Percentiles rank a stretch among this genome's conserved stretches.
Evolutionary conservation across 176 grass and related monocot genomes (phyloP).

Genomic region (Canna indica): DNA sequence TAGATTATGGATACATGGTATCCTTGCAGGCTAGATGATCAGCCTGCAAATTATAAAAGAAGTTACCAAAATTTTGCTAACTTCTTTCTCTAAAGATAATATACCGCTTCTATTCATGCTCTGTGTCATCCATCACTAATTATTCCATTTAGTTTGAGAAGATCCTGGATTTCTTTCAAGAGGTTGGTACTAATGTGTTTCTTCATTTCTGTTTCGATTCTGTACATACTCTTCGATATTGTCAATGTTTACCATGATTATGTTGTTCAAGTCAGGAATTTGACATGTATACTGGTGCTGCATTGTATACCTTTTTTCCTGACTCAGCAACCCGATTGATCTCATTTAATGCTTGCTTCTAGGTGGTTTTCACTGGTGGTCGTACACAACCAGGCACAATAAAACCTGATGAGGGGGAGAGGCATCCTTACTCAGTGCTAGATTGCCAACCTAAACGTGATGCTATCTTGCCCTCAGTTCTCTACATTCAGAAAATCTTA

Average conservation of each 20-base stretch:
- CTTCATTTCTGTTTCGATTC: not conserved
- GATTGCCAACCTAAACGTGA: conserved; percentile 60
- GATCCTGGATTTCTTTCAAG: not conserved
- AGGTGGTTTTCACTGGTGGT: conserved; percentile 88
- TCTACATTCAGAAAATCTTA: conserved; percentile 92
- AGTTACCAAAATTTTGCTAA: no score
- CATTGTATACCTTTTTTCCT: not conserved
- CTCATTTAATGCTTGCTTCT: conserved; percentile 1
- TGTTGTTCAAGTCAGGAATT: not conserved
- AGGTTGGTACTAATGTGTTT: not conserved
- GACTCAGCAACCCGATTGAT: not conserved
- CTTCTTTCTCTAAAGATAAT: no score
- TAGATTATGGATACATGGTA: no score
- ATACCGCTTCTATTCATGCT: no score
- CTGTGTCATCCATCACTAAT: no score
- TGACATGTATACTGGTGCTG: not conserved
- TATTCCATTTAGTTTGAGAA: not conserved
- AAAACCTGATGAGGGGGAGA: conserved; percentile 91
- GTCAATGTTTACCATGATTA: not conserved
- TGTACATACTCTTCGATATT: not conserved
- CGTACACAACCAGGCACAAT: conserved; percentile 93
- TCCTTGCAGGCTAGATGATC: no score
- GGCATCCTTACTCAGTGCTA: conserved; percentile 63
- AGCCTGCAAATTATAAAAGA: no score
- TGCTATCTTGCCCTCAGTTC: conserved; percentile 69